Conservation (phyloP, 345 rosid species). For the Rhodamnia argentea region DNA sequence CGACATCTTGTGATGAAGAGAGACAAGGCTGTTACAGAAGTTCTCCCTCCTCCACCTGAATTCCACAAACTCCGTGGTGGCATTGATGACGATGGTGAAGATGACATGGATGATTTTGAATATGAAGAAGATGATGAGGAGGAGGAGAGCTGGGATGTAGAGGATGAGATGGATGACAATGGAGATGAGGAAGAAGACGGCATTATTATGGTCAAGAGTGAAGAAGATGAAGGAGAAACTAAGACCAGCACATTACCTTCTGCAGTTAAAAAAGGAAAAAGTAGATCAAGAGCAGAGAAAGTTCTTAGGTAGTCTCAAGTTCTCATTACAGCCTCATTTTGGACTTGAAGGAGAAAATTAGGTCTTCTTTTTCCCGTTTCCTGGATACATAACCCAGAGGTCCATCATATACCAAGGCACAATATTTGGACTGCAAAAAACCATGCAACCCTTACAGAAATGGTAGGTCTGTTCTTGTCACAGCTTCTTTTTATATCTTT, state of each 20-base stretch:
- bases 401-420: neutral
- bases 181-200: constrained; percentile 11
- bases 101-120: constrained; percentile 21
- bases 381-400: neutral
- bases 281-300: constrained; percentile 6
- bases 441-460: neutral
- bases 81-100: constrained; percentile 34
- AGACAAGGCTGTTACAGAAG: constrained; percentile 63
- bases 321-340: neutral
- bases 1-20: constrained; percentile 86
- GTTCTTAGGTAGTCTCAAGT: neutral
- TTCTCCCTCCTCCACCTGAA: constrained; percentile 85
- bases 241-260: neutral
- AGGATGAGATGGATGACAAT: constrained; percentile 11
- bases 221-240: constrained; percentile 15
- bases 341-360: neutral
- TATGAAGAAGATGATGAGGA: constrained; percentile 12
- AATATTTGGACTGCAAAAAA: neutral
- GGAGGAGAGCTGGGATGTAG: constrained; percentile 3
- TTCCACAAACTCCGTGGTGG: constrained; percentile 47
- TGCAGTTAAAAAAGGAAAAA: neutral
- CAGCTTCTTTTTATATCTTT: neutral
- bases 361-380: neutral
- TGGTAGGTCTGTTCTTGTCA: neutral
- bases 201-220: neutral